Percentiles rank a stretch among this genome's conserved stretches.
Conservation (phyloP, 2,329 filamentous ascomycete species). For the Huntiella savannae region DNA sequence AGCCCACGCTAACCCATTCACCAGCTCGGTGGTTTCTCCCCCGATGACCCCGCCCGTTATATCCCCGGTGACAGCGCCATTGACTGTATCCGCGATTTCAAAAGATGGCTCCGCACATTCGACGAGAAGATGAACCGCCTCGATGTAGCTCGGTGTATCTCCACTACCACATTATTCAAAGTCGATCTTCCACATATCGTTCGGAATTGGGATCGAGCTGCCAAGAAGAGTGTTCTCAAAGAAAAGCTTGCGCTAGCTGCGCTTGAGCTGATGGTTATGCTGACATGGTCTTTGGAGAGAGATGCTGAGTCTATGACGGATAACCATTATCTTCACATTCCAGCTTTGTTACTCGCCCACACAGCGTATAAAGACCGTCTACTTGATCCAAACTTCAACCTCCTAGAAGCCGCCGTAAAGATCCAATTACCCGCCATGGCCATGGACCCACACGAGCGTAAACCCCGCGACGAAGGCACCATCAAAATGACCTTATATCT, state of each 20-base stretch:
- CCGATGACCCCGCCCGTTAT: slow-evolving; percentile 65
- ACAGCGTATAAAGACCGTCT: slow-evolving; percentile 80
- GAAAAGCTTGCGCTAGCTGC: slow-evolving; percentile 67
- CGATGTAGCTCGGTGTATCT: slow-evolving; percentile 83
- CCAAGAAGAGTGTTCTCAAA: slow-evolving; percentile 53
- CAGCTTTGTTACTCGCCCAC: slow-evolving; percentile 75
- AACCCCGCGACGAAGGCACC: slow-evolving; percentile 68
- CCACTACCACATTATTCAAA: slow-evolving; percentile 79
- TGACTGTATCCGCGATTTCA: slow-evolving; percentile 79
- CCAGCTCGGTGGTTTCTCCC: slow-evolving; percentile 68
- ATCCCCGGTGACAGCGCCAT: slow-evolving; percentile 83
- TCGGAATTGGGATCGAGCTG: slow-evolving; percentile 57
- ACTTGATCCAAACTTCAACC: slow-evolving; percentile 57
- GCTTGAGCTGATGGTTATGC: slow-evolving; percentile 72
- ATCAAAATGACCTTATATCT: slow-evolving; percentile 83
- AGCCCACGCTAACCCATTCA: slow-evolving; percentile 12
- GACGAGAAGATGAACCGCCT: slow-evolving; percentile 85
- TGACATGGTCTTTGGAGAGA: slow-evolving; percentile 85
- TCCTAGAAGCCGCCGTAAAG: slow-evolving; percentile 65
- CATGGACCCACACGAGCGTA: slow-evolving; percentile 53
- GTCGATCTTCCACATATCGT: slow-evolving; percentile 83
- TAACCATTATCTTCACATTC: slow-evolving; percentile 82
- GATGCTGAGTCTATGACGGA: slow-evolving; percentile 65
- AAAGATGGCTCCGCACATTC: slow-evolving; percentile 87
- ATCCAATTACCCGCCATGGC: slow-evolving; percentile 76